Percentiles rank a stretch among this genome's conserved stretches.
Conservation (phyloP, 2,329 filamentous ascomycete species). For the Trichoderma arundinaceum region DNA sequence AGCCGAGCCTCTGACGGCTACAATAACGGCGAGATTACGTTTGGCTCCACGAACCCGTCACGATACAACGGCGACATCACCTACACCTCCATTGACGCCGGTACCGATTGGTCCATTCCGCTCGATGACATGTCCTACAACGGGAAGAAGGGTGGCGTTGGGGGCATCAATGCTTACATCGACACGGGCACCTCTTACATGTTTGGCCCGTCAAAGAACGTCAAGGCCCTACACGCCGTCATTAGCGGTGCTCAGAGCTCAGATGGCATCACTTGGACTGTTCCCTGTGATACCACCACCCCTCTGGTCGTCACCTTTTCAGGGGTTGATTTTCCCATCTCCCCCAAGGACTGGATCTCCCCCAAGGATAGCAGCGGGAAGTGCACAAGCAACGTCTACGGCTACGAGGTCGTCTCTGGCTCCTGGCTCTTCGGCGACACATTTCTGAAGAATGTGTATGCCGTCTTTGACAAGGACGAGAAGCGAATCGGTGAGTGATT, state of each 20-base stretch:
- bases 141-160: slow-evolving; percentile 62
- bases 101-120: slow-evolving; percentile 74
- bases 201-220: slow-evolving; percentile 71
- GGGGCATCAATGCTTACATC: slow-evolving; percentile 68
- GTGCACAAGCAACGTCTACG: slow-evolving; percentile 77
- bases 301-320: slow-evolving; percentile 71
- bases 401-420: slow-evolving; percentile 67
- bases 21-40: slow-evolving; percentile 77
- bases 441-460: slow-evolving; percentile 89
- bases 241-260: slow-evolving; percentile 66
- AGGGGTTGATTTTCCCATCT: slow-evolving; percentile 68
- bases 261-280: slow-evolving; percentile 67
- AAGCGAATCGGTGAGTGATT: slow-evolving; percentile 62
- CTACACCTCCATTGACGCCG: slow-evolving; percentile 63
- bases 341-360: slow-evolving; percentile 72
- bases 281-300: slow-evolving; percentile 73
- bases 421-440: slow-evolving; percentile 84
- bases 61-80: slow-evolving; percentile 72
- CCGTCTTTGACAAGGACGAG: slow-evolving; percentile 79
- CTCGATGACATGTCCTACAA: slow-evolving; percentile 70
- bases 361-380: slow-evolving; percentile 50
- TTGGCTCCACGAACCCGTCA: slow-evolving; percentile 71
- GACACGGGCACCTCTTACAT: slow-evolving; percentile 85
- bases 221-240: slow-evolving; percentile 68
- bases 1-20: slow-evolving; percentile 68